Conservation (phyloP, 352 stramenopile species). For the Phytophthora litchii region DNA sequence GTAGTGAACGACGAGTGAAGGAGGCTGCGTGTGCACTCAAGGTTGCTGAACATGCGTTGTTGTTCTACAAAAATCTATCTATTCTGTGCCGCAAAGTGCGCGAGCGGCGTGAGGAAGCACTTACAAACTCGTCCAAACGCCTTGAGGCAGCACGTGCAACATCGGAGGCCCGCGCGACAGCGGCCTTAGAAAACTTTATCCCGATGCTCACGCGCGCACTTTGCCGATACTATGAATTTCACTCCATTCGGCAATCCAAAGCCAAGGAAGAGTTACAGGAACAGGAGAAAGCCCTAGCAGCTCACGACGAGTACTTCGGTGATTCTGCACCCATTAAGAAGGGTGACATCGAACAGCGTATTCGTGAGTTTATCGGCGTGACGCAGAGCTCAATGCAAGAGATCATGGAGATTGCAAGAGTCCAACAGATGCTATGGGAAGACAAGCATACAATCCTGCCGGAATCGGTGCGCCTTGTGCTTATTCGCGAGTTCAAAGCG, state of each 20-base stretch:
- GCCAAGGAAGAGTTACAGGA: conserved; percentile 54
- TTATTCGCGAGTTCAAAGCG: conserved; percentile 52
- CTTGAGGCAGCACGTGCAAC: conserved; percentile 31
- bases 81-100: conserved; percentile 42
- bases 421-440: conserved; percentile 62
- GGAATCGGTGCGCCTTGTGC: conserved; percentile 33
- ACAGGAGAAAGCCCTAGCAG: conserved; percentile 48
- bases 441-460: conserved; percentile 43
- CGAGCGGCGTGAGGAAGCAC: conserved; percentile 30
- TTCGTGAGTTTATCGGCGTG: conserved; percentile 65
- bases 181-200: conserved; percentile 47
- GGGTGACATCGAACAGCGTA: conserved; percentile 66
- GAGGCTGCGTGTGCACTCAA: conserved; percentile 16
- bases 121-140: conserved; percentile 27
- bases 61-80: conserved; percentile 41
- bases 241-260: conserved; percentile 54
- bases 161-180: conserved; percentile 37
- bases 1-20: conserved; percentile 32
- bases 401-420: conserved; percentile 59
- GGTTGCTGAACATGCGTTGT: conserved; percentile 32
- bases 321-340: conserved; percentile 68
- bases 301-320: conserved; percentile 65
- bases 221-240: conserved; percentile 63
- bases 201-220: conserved; percentile 52
- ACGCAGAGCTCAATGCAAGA: conserved; percentile 56